Conservation (phyloP, 169 alveolate genomes). For the Babesia caballi region DNA sequence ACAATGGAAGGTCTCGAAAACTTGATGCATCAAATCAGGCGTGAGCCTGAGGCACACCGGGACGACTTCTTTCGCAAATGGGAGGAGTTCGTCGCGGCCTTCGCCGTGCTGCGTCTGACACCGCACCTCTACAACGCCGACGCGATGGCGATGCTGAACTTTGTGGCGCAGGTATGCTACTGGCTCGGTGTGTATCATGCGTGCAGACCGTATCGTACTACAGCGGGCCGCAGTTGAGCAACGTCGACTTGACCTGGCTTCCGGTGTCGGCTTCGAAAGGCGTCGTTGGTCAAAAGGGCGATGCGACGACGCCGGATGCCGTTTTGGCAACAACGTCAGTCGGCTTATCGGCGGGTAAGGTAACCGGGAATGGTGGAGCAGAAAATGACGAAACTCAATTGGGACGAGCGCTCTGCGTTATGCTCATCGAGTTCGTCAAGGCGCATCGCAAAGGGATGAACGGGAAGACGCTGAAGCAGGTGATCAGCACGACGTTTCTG, state of each 20-base stretch:
- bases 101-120: conserved; percentile 38
- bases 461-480: conserved; percentile 32
- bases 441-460: conserved; percentile 29
- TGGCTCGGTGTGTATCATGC: neutral
- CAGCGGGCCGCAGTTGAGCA: neutral
- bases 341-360: too few relatives aligned
- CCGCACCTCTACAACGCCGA: conserved; percentile 60
- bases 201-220: conserved; percentile 10
- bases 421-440: conserved; percentile 44
- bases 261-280: neutral
- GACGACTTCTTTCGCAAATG: conserved; percentile 39
- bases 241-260: neutral
- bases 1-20: conserved; percentile 39
- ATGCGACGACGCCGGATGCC: neutral
- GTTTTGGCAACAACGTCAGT: too few relatives aligned
- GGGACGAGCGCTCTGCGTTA: conserved; percentile 29
- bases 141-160: conserved; percentile 37
- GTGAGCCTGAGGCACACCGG: conserved; percentile 55
- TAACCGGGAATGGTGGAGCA: neutral
- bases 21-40: conserved; percentile 28
- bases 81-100: conserved; percentile 54
- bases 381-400: neutral
- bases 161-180: conserved; percentile 37
- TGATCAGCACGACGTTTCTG: conserved; percentile 46
- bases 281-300: neutral